Conservation (phyloP, 2,329 filamentous ascomycete genomes). For the Colletotrichum endophyticum region DNA sequence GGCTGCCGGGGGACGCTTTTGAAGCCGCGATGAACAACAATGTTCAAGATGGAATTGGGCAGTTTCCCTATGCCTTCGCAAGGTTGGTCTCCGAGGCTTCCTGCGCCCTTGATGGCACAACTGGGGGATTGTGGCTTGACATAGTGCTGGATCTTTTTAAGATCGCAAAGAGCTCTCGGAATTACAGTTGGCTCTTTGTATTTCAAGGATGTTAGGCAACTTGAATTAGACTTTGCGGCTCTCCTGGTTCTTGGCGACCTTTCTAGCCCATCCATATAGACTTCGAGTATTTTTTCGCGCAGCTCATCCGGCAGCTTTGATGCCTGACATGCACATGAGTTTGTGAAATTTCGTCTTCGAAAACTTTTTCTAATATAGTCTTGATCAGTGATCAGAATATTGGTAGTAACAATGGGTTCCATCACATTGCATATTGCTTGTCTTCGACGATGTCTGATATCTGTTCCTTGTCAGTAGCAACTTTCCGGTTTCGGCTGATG, state of each 20-base stretch:
- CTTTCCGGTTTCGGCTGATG: neutral
- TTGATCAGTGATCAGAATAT: too few species aligned
- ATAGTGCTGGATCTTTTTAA: neutral
- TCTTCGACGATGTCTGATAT: neutral
- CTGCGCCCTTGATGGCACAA: neutral
- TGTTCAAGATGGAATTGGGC: too few species aligned
- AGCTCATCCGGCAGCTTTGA: neutral
- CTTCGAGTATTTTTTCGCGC: neutral
- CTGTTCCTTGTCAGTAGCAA: neutral
- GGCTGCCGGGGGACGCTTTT: too few species aligned
- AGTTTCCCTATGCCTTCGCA: neutral
- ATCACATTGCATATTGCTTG: neutral
- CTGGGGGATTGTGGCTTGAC: neutral
- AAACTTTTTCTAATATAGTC: neutral
- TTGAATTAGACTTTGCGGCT: neutral
- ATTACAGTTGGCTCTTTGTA: neutral
- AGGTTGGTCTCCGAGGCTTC: neutral
- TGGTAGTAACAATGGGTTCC: too few species aligned
- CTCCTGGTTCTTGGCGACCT: neutral
- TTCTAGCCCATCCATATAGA: neutral
- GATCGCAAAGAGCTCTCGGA: neutral
- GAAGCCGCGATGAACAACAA: too few species aligned
- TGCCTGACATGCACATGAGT: neutral
- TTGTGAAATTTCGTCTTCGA: neutral
- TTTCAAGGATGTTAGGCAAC: neutral